Conservation (phyloP, 2,329 filamentous ascomycete species). For the Fusarium ramigenum region DNA sequence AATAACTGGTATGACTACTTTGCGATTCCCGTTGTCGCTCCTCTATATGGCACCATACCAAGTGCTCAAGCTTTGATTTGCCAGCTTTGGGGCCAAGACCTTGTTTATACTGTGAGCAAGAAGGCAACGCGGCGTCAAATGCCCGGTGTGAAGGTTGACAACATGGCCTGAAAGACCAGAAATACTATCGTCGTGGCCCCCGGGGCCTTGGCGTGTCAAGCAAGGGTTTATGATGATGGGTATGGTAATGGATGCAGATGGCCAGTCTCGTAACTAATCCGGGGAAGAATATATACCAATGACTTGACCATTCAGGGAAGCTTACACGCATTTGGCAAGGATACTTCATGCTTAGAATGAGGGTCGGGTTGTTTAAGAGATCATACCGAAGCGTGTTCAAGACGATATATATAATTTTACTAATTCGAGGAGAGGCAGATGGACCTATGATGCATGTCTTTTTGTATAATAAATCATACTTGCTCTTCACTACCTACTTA, state of each 20-base stretch:
- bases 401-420: neutral
- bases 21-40: constrained; percentile 73
- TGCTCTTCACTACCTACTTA: neutral
- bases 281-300: neutral
- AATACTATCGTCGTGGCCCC: neutral
- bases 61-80: constrained; percentile 73
- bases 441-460: neutral
- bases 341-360: neutral
- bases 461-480: neutral
- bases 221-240: neutral
- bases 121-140: constrained; percentile 67
- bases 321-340: neutral
- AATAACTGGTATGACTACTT: constrained; percentile 70
- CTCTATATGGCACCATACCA: constrained; percentile 73
- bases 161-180: constrained; percentile 54
- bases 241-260: neutral
- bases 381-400: neutral
- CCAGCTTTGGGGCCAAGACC: constrained; percentile 75
- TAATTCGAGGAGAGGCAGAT: neutral
- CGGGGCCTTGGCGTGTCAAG: neutral
- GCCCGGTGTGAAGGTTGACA: constrained; percentile 54
- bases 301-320: neutral
- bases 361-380: neutral
- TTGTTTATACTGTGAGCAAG: constrained; percentile 78
- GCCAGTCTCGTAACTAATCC: neutral